Evolutionary conservation across 257 asterid genomes (phyloP).

Genomic region (Solanum pennellii): DNA sequence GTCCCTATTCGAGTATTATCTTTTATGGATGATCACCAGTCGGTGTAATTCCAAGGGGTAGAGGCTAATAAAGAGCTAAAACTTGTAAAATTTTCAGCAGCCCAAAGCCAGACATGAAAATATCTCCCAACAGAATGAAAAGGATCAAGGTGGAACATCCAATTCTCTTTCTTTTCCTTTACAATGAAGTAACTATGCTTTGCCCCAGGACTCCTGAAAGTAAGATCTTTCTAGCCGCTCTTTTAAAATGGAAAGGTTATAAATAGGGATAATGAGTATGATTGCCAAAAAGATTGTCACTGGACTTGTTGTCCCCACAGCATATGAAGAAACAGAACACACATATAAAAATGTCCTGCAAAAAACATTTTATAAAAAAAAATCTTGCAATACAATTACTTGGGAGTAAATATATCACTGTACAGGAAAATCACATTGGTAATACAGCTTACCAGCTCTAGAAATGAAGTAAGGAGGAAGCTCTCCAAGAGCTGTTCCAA

Average conservation of each 20-base stretch:
- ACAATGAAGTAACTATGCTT: neutral
- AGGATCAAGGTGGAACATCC: neutral
- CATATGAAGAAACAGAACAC: neutral
- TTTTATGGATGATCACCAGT: neutral
- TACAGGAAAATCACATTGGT: neutral
- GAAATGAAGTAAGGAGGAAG: conserved; percentile 31
- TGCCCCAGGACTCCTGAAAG: neutral
- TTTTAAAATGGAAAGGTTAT: neutral
- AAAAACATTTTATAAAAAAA: neutral
- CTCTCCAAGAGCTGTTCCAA: conserved; percentile 31
- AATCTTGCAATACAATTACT: neutral
- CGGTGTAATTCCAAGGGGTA: neutral
- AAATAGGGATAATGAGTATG: neutral
- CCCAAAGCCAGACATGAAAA: neutral
- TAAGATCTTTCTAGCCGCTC: neutral
- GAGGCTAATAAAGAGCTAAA: neutral
- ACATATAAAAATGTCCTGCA: neutral
- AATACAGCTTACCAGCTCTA: conserved; percentile 14
- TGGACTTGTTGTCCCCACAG: neutral
- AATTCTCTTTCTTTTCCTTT: neutral
- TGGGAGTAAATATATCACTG: neutral
- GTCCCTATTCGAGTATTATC: neutral
- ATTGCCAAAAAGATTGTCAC: neutral
- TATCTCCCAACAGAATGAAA: neutral
- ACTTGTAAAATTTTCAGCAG: neutral